These are phyloP conservation scores for Solanum rostratum DNA, from an alignment of 257 asterid genomes.

Conservation along the genomic window DNA sequence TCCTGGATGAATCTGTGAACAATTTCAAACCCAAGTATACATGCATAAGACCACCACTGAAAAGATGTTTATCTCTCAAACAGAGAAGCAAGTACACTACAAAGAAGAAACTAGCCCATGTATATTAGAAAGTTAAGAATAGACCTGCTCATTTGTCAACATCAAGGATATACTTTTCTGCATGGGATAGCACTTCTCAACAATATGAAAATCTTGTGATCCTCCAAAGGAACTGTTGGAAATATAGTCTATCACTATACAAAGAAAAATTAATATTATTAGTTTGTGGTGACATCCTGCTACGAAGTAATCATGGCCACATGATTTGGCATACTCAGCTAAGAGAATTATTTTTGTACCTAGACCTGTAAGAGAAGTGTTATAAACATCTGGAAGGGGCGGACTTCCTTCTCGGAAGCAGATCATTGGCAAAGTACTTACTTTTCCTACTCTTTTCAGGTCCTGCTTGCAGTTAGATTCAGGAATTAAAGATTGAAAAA, in stretches of 20 bases:
- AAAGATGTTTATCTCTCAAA: background rate
- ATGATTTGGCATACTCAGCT: background rate
- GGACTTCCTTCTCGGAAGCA: constrained; percentile 96
- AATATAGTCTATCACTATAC: constrained; percentile 47
- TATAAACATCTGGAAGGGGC: constrained; percentile 82
- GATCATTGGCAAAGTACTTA: constrained; percentile 53
- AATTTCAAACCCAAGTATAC: background rate
- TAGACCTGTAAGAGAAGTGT: constrained; percentile 51
- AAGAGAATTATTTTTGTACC: constrained; percentile 27
- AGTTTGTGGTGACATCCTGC: background rate
- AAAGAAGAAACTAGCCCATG: background rate
- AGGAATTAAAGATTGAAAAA: constrained; percentile 1
- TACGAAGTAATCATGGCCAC: background rate
- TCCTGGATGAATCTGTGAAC: constrained; percentile 77
- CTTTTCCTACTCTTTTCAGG: constrained; percentile 25
- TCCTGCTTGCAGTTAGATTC: constrained; percentile 31
- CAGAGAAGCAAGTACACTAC: background rate
- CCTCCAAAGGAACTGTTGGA: constrained; percentile 57
- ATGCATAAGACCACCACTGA: background rate
- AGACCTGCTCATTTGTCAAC: constrained; percentile 81
- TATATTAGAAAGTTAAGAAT: background rate
- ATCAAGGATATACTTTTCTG: constrained; percentile 57
- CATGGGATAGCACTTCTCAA: constrained; percentile 83
- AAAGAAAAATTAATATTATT: constrained; percentile 6
- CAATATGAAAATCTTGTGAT: constrained; percentile 43